Evolutionary conservation across 2,329 filamentous ascomycete species (phyloP), one percentile per base, ranked within the genome.

Genomic region (Xylariaceae sp.): DNA sequence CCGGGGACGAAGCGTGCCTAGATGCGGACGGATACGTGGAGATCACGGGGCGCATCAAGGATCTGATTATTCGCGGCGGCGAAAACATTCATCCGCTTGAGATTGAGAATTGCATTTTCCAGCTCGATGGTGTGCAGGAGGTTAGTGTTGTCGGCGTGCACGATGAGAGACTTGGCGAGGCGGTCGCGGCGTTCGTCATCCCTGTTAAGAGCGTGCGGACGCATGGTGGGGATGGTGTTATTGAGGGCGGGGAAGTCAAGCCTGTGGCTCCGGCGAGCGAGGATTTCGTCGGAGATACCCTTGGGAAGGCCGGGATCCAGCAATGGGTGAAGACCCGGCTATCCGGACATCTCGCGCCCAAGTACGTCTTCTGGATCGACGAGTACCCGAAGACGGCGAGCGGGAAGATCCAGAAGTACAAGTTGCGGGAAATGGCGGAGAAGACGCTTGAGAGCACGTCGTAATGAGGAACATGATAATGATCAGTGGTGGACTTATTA

Each of bases 71-170:
- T 71, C 84, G 91, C 30, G 93, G 90, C 34, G 94, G 94, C 23
- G 94, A 97, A 73, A 99, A 99, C 72, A 96, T 97, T 58, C 90
- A 96, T 72, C 94, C 94, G 0, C 79, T 96, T 4, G 94, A 97
- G 73, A 82, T 97, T 2, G 94, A 99, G 73, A 92, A 95, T 71
- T 93, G 86, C 66, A 80, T 97, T 4, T 85, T 96, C 62, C 83
- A 83, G 47, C 87, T 80, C 84, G 1, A 78, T 80, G 64, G 62
- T 2, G 80, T 97, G 0, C 78, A 80, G 11, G 91, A 97, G 64
- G 90, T 85, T 2, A 90, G 87, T 64, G 90, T 96, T 1, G 89
- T 95, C 0, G 94, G 92, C 0, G 76, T 97, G 0, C 87, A 89
- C 0, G 91, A 97, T 72, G 84, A 88, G 66, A 82, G 82, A 67